Evolutionary conservation across 805 yeast genomes (phyloP).

Genomic region (Yamadazyma endophytica): DNA sequence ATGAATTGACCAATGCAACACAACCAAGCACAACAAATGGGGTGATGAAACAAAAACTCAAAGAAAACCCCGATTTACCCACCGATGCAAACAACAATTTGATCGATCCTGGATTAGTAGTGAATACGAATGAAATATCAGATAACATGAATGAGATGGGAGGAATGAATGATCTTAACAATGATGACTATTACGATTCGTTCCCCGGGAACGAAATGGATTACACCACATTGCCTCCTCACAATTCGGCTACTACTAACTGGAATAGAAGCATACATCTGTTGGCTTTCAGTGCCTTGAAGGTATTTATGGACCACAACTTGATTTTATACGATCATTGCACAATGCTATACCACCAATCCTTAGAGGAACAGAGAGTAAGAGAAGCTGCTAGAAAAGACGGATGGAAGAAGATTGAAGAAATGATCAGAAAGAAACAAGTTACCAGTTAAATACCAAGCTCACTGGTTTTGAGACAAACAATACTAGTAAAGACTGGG

Average conservation of each 20-base stretch:
- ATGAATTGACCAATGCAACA: conserved; percentile 65
- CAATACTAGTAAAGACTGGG: no score
- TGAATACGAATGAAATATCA: conserved; percentile 13
- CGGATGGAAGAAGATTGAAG: conserved; percentile 70
- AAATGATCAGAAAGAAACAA: no score
- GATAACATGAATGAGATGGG: conserved; percentile 14
- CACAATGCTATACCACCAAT: conserved; percentile 78
- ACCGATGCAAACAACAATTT: conserved; percentile 42
- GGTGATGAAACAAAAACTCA: conserved; percentile 31
- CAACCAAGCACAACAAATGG: conserved; percentile 43
- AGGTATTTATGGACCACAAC: conserved; percentile 88
- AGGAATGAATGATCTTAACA: conserved; percentile 32
- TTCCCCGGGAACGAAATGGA: conserved; percentile 33
- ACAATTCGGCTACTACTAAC: conserved; percentile 50
- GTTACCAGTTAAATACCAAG: no score
- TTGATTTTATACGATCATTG: conserved; percentile 90
- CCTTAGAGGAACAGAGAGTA: conserved; percentile 67
- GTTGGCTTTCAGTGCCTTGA: conserved; percentile 85
- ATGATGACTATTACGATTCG: conserved; percentile 42
- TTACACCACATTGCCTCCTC: conserved; percentile 31
- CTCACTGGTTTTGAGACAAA: no score
- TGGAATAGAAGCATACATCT: conserved; percentile 95
- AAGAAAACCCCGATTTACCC: conserved; percentile 32
- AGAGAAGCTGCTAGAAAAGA: conserved; percentile 58
- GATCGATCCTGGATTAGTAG: conserved; percentile 33